Conservation (phyloP, 2,329 filamentous ascomycete species). For the Colletotrichum lupini region DNA sequence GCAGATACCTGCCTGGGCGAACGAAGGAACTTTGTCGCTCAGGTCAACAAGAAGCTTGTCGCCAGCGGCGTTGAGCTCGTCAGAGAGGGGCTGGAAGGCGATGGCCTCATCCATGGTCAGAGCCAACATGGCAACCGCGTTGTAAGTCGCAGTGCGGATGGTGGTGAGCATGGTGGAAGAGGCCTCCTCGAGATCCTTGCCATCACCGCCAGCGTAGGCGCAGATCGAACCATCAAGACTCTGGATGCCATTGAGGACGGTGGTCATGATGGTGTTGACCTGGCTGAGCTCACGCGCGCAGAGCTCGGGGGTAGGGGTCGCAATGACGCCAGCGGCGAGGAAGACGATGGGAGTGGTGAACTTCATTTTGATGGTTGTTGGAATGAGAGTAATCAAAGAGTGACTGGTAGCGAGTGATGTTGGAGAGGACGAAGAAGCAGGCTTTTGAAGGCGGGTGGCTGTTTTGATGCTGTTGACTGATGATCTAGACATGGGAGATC, state of each 20-base stretch:
- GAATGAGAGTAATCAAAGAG: not conserved
- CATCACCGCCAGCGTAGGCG: constrained; percentile 21
- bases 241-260: constrained; percentile 30
- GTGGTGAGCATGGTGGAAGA: constrained; percentile 22
- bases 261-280: constrained; percentile 33
- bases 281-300: constrained; percentile 25
- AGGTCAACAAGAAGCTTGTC: constrained; percentile 34
- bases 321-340: constrained; percentile 26
- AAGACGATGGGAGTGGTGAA: constrained; percentile 22
- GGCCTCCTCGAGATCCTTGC: constrained; percentile 16
- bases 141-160: constrained; percentile 33
- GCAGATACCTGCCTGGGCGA: constrained; percentile 17
- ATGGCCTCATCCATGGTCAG: constrained; percentile 34
- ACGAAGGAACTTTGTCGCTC: constrained; percentile 4
- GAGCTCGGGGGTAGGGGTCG: constrained; percentile 22
- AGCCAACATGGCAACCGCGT: constrained; percentile 20
- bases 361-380: constrained; percentile 19
- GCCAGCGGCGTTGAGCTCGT: constrained; percentile 31
- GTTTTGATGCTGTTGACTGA: constrained; percentile 11
- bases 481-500: not conserved
- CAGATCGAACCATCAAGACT: constrained; percentile 14
- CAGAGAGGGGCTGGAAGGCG: constrained; percentile 34
- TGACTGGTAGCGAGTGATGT: constrained; percentile 1
- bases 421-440: constrained; percentile 5
- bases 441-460: constrained; percentile 16